phyloP scores from a whole-genome alignment of 169 alveolate species.

The Nephromyces sp. region DNA sequence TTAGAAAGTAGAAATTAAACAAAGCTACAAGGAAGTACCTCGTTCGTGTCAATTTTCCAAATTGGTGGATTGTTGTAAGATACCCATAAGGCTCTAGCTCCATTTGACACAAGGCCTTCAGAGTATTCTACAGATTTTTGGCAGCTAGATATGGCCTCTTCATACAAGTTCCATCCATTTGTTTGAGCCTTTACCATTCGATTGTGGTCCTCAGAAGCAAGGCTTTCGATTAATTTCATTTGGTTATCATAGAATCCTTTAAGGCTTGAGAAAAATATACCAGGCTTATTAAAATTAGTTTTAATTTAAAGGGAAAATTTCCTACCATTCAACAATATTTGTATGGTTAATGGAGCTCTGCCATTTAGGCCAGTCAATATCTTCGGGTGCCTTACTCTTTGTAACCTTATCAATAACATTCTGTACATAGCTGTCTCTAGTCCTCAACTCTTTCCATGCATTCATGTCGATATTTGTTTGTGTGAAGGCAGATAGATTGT shows the following conservation, averaged over 20 bases:
- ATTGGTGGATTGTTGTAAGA: conserved; percentile 64
- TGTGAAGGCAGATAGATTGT: background rate
- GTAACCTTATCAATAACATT: background rate
- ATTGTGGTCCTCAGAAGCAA: conserved; percentile 9
- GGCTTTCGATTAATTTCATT: conserved; percentile 14
- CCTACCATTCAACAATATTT: conserved; percentile 35
- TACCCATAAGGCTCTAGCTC: conserved; percentile 70
- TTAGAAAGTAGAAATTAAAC: background rate
- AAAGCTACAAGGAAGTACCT: conserved; percentile 26
- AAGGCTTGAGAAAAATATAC: conserved; percentile 21
- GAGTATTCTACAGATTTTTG: conserved; percentile 46
- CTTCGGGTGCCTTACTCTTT: background rate
- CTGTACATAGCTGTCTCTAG: background rate
- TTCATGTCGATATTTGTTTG: background rate
- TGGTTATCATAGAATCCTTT: conserved; percentile 43
- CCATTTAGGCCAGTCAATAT: conserved; percentile 43
- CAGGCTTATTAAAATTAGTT: background rate
- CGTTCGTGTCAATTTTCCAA: conserved; percentile 54
- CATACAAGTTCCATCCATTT: conserved; percentile 8
- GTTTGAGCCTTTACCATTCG: background rate
- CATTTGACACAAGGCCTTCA: conserved; percentile 55
- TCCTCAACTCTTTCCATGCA: background rate
- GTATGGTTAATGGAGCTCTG: conserved; percentile 32
- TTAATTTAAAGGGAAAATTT: background rate
- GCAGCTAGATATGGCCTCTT: conserved; percentile 43